Percentiles rank a stretch among this genome's conserved stretches.
These are phyloP conservation scores for Pichia cabralensis DNA, from an alignment of 805 yeast species.

Conservation along the genomic window DNA sequence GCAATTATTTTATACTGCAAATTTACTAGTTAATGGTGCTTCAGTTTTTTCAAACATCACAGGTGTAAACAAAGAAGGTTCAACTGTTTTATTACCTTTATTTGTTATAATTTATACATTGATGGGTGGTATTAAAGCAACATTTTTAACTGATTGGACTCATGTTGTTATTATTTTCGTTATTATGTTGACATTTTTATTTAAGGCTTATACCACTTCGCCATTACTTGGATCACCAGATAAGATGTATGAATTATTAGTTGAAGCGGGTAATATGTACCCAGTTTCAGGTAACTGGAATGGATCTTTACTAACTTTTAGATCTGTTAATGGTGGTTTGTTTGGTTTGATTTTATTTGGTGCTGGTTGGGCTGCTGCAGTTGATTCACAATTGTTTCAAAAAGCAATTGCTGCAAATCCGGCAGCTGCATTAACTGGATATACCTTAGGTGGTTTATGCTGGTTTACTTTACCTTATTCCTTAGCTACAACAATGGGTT, in stretches of 20 bases:
- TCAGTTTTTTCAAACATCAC: slow-evolving; percentile 32
- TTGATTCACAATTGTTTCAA: slow-evolving; percentile 25
- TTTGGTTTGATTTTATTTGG: slow-evolving; percentile 26
- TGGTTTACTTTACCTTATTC: slow-evolving; percentile 31
- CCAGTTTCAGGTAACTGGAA: slow-evolving; percentile 27
- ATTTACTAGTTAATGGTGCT: slow-evolving; percentile 32
- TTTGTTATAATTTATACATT: slow-evolving; percentile 40
- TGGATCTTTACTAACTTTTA: slow-evolving; percentile 24
- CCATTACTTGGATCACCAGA: slow-evolving; percentile 35
- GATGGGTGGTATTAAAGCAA: slow-evolving; percentile 44
- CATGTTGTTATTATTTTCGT: slow-evolving; percentile 32
- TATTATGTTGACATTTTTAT: slow-evolving; percentile 24
- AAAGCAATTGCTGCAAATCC: slow-evolving; percentile 35
- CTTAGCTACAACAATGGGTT: slow-evolving; percentile 35
- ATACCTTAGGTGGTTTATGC: slow-evolving; percentile 27
- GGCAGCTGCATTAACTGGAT: slow-evolving; percentile 25
- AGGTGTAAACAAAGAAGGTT: slow-evolving; percentile 38
- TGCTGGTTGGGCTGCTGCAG: slow-evolving; percentile 22
- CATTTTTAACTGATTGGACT: slow-evolving; percentile 43
- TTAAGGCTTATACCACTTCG: slow-evolving; percentile 28
- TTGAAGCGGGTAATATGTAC: slow-evolving; percentile 23
- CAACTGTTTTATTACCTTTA: slow-evolving; percentile 34
- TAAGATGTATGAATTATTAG: slow-evolving; percentile 32
- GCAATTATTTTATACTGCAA: slow-evolving; percentile 28
- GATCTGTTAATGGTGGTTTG: slow-evolving; percentile 24